Conservation (phyloP, 73 alveolate genomes). For the Paraurostyla sp. region DNA sequence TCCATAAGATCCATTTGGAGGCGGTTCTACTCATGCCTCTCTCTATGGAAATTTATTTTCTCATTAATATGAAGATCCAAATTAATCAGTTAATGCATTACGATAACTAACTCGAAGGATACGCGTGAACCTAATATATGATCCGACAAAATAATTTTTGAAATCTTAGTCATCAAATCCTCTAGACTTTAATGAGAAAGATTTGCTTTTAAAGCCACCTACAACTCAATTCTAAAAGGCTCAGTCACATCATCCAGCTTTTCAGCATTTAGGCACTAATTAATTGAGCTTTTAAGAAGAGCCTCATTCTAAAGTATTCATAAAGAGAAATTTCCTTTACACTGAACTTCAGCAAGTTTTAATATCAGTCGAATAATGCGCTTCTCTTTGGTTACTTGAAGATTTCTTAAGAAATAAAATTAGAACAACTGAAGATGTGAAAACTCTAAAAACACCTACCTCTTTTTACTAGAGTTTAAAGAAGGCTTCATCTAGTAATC, state of each 20-base stretch:
- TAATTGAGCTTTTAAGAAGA: neutral
- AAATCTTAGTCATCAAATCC: neutral
- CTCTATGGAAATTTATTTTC: neutral
- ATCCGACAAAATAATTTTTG: conserved; percentile 22
- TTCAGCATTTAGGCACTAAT: neutral
- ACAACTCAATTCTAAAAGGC: neutral
- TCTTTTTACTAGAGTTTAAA: neutral
- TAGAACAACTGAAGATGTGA: conserved; percentile 48
- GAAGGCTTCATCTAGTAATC: neutral
- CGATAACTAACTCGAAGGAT: conserved; percentile 38
- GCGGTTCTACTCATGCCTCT: too few species aligned
- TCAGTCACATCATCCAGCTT: conserved; percentile 29
- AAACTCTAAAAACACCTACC: conserved; percentile 43
- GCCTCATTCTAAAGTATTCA: conserved; percentile 19
- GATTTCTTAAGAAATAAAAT: conserved; percentile 62
- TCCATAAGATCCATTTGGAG: too few species aligned
- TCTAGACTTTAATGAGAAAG: neutral
- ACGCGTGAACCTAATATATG: conserved; percentile 37
- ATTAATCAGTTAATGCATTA: conserved; percentile 36
- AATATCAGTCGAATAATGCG: conserved; percentile 69
- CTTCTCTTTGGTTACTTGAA: conserved; percentile 47
- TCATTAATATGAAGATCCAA: conserved; percentile 9
- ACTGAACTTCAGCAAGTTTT: conserved; percentile 46
- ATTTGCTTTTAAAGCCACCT: neutral
- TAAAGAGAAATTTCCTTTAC: conserved; percentile 56